Conservation (phyloP, 106 monocot genomes). For the Dioscorea alata region DNA sequence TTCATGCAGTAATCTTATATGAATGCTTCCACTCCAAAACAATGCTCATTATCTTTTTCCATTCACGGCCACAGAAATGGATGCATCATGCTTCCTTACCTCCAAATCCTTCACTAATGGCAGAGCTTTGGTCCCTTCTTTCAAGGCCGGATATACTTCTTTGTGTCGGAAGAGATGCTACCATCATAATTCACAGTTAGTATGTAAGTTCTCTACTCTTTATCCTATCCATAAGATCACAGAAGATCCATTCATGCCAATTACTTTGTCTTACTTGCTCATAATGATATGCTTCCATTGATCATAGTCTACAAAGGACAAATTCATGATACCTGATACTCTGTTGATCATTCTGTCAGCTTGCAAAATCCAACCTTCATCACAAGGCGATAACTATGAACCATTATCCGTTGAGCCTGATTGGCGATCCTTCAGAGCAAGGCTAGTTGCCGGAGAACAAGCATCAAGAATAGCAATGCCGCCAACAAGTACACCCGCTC, state of each 20-base stretch:
- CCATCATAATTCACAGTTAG: background rate
- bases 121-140: conserved; percentile 12
- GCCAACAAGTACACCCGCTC: background rate
- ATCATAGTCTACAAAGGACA: too few species aligned
- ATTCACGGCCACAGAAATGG: conserved; percentile 20
- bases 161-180: background rate
- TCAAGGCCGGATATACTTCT: conserved; percentile 15
- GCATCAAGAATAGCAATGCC: background rate
- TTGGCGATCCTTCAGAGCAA: conserved; percentile 86
- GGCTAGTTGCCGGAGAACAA: conserved; percentile 59
- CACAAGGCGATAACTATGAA: conserved; percentile 12
- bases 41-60: background rate
- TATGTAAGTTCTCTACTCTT: too few species aligned
- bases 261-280: too few species aligned
- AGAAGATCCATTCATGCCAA: too few species aligned
- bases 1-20: background rate
- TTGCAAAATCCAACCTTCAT: conserved; percentile 21
- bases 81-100: conserved; percentile 57
- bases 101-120: conserved; percentile 51
- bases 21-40: too few species aligned
- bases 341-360: conserved; percentile 15
- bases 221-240: too few species aligned
- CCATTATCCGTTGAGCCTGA: conserved; percentile 28
- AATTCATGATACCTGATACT: too few species aligned
- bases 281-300: too few species aligned